Evolutionary conservation across 164 flowering plant species (phyloP).

Genomic region (Vitis labrusca): DNA sequence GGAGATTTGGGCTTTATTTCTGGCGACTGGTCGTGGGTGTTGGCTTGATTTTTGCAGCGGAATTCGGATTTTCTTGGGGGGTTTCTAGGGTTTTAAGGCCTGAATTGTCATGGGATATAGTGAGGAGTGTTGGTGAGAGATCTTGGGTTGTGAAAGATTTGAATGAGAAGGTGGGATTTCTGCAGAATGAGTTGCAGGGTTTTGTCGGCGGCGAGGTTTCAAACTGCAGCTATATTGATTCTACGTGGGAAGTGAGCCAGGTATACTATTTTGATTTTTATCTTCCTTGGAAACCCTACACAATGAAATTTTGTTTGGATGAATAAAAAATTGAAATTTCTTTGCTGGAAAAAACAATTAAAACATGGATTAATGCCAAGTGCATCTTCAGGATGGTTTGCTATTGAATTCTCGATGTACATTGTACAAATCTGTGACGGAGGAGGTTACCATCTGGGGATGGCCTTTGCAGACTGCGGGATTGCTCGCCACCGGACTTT

Average conservation of each 20-base stretch:
- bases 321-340: neutral
- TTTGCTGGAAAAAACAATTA: neutral
- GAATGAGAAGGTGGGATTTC: conserved; percentile 34
- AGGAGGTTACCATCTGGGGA: conserved; percentile 85
- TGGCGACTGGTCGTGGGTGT: conserved; percentile 32
- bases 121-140: conserved; percentile 37
- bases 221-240: conserved; percentile 45
- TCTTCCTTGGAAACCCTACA: neutral
- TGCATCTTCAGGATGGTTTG: conserved; percentile 52
- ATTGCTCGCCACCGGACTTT: conserved; percentile 53
- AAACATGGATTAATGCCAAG: neutral
- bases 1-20: conserved; percentile 13
- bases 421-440: conserved; percentile 56
- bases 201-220: conserved; percentile 32
- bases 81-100: conserved; percentile 39
- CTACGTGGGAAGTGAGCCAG: conserved; percentile 64
- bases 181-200: conserved; percentile 44
- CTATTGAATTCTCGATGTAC: conserved; percentile 50
- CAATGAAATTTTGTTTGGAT: neutral
- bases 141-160: conserved; percentile 37
- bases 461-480: conserved; percentile 94
- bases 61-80: conserved; percentile 40
- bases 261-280: conserved; percentile 23
- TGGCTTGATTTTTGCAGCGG: conserved; percentile 36
- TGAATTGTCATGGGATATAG: conserved; percentile 36